Evolutionary conservation across 2,329 filamentous ascomycete species (phyloP), one percentile per base, ranked within the genome.

Genomic region (Fusarium nodosum): DNA sequence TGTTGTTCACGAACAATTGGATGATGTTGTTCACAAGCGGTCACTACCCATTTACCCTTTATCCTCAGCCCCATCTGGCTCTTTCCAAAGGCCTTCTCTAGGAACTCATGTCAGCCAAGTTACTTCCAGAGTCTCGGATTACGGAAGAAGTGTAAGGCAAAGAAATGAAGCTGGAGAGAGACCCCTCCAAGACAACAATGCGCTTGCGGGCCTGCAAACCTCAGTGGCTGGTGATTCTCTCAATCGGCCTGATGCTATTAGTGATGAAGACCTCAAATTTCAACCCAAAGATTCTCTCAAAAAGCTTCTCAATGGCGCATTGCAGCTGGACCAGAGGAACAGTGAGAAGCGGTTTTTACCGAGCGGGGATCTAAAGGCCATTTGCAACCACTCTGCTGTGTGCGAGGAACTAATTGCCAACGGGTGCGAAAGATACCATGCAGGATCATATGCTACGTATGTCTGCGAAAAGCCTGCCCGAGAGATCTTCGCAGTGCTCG

Each of bases 401-500:
- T 3, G 2, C n/a, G 15, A 34, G 3, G 54, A 48, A 11, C 34
- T 56, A 2, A 13, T 33, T 5, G 16, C 7, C 7, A 34, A 12
- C 5, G 11, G 30, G 7, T 54, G 16, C 15, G 20, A 44, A 11
- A 2, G 8, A 16, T 8, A 39, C 10, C n/a, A n/a, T 2, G 54
- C 44, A 33, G 8, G 26, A 7, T 9, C 30, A 7, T 41, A 42
- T n/a, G 28, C 54, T n/a, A 9, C 7, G 2, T 56, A 56, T 20
- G 34, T 48, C 7, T 56, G 34, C 4, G 3, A 6, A 2, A 6
- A 3, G 5, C 24, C 54, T 1, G 54, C 44, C 4, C 6, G 20
- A 24, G 46, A 55, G 22, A 46, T 60, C 4, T 60, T 60, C 7
- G 20, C 34, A 9, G 33, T 60, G 5, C 28, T 60, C 1, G 34